These are phyloP conservation scores for Ganoderma leucocontextum DNA, from an alignment of 1,284 basidiomycete species.

Conservation along the genomic window DNA sequence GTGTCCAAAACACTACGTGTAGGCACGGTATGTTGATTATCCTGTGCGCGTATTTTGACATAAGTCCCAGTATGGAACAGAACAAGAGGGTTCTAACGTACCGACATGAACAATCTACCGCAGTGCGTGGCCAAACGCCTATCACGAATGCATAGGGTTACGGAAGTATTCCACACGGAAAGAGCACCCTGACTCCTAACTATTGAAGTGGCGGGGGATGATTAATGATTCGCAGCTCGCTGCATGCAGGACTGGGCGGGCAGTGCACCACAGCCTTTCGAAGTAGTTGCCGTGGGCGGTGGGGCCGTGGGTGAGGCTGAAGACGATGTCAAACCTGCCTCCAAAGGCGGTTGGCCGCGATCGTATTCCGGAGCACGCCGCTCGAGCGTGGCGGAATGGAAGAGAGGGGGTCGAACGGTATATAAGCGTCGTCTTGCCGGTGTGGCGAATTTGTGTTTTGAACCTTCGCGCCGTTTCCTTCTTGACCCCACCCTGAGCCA, in stretches of 20 bases:
- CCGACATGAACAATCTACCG: background rate
- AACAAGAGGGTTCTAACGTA: background rate
- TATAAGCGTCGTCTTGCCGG: constrained; percentile 8
- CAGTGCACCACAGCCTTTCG: constrained; percentile 6
- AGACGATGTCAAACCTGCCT: background rate
- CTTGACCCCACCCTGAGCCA: background rate
- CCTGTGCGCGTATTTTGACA: constrained; percentile 2
- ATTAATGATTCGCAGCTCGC: background rate
- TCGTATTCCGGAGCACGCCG: constrained; percentile 8
- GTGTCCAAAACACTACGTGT: background rate
- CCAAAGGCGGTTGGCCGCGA: constrained; percentile 1
- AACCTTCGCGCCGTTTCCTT: constrained; percentile 3
- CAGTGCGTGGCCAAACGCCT: background rate
- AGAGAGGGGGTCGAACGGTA: background rate
- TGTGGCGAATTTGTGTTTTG: background rate
- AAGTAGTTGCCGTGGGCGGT: background rate
- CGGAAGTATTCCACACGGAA: background rate
- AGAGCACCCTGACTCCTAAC: background rate
- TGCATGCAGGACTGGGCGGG: background rate
- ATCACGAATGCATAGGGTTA: background rate
- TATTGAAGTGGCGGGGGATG: background rate
- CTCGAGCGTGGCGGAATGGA: constrained; percentile 2
- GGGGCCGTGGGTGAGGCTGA: too few species aligned
- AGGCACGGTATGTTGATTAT: background rate
- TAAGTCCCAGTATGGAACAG: background rate